Percentiles rank a stretch among this genome's conserved stretches.
Conservation (phyloP, 2,329 filamentous ascomycete species). For the Aspergillus glaucus region DNA sequence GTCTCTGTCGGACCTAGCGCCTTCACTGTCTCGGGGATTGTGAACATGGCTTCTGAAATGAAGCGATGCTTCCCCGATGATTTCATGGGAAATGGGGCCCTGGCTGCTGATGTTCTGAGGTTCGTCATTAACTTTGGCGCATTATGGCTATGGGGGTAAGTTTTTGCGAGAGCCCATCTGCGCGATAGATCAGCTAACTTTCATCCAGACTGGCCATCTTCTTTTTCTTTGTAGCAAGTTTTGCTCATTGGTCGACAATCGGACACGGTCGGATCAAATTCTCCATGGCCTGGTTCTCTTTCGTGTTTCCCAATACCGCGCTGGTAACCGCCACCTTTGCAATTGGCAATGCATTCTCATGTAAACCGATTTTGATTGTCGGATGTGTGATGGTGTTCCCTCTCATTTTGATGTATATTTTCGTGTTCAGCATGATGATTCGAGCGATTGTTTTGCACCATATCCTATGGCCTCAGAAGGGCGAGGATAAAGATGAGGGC, state of each 20-base stretch:
- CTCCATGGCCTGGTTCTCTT: slow-evolving; percentile 81
- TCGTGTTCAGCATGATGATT: slow-evolving; percentile 65
- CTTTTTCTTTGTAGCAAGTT: slow-evolving; percentile 77
- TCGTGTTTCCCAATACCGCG: slow-evolving; percentile 75
- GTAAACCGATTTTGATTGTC: slow-evolving; percentile 56
- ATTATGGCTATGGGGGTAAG: slow-evolving; percentile 69
- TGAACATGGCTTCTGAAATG: slow-evolving; percentile 51
- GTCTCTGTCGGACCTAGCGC: slow-evolving; percentile 73
- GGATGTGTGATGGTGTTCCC: slow-evolving; percentile 62
- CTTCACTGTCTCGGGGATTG: slow-evolving; percentile 58
- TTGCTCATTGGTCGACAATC: slow-evolving; percentile 65
- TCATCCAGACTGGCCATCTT: slow-evolving; percentile 59
- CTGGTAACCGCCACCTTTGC: slow-evolving; percentile 66
- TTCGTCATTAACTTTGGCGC: slow-evolving; percentile 58
- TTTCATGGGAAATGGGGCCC: slow-evolving; percentile 53
- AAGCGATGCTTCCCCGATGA: slow-evolving; percentile 43
- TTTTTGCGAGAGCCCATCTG: neutral
- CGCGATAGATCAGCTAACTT: slow-evolving; percentile 6
- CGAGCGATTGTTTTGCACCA: slow-evolving; percentile 59
- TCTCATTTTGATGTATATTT: slow-evolving; percentile 61
- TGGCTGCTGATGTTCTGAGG: slow-evolving; percentile 51
- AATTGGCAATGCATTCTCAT: slow-evolving; percentile 58
- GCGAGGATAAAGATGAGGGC: slow-evolving; percentile 58
- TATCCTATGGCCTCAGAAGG: slow-evolving; percentile 71
- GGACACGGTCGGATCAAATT: slow-evolving; percentile 60